These are phyloP conservation scores for Adansonia madagascariensis DNA, from an alignment of 441 rosid species.

Conservation along the genomic window DNA sequence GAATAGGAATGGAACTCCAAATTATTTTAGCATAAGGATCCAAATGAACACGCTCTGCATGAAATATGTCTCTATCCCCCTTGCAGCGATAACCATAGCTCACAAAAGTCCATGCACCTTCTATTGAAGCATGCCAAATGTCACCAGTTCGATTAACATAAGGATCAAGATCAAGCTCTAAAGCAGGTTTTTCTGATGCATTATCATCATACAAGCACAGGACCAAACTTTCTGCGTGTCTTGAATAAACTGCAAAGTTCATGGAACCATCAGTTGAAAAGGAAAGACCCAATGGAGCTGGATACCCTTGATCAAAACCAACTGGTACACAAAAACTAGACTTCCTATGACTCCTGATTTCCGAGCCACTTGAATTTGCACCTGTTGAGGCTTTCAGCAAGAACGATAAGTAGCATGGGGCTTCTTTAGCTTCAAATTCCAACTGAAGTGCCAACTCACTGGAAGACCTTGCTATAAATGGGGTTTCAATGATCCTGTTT, in stretches of 20 bases:
- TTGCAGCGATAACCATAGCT: slow-evolving; percentile 71
- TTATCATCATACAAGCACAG: slow-evolving; percentile 70
- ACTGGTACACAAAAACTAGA: slow-evolving; percentile 74
- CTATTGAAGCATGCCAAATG: slow-evolving; percentile 79
- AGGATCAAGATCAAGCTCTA: slow-evolving; percentile 94
- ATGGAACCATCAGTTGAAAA: slow-evolving; percentile 60
- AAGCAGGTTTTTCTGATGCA: slow-evolving; percentile 57
- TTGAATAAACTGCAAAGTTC: slow-evolving; percentile 80
- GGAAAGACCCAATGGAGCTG: slow-evolving; percentile 80
- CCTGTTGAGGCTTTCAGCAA: slow-evolving; percentile 52
- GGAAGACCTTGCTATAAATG: slow-evolving; percentile 47
- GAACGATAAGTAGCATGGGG: slow-evolving; percentile 80
- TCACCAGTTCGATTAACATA: slow-evolving; percentile 84
- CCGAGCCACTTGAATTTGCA: slow-evolving; percentile 36
- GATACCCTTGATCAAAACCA: slow-evolving; percentile 71
- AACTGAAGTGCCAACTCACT: slow-evolving; percentile 55
- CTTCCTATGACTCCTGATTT: slow-evolving; percentile 63
- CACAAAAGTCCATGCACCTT: slow-evolving; percentile 48
- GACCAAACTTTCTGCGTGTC: slow-evolving; percentile 53
- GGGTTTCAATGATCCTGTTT: slow-evolving; percentile 48
- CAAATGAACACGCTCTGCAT: slow-evolving; percentile 49
- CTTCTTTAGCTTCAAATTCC: slow-evolving; percentile 67
- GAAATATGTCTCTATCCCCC: slow-evolving; percentile 40
- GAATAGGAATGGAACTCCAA: slow-evolving; percentile 36
- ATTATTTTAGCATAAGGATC: slow-evolving; percentile 83